Conservation (phyloP, 192 early-diverging fungal species). For the Coemansia javaensis region DNA sequence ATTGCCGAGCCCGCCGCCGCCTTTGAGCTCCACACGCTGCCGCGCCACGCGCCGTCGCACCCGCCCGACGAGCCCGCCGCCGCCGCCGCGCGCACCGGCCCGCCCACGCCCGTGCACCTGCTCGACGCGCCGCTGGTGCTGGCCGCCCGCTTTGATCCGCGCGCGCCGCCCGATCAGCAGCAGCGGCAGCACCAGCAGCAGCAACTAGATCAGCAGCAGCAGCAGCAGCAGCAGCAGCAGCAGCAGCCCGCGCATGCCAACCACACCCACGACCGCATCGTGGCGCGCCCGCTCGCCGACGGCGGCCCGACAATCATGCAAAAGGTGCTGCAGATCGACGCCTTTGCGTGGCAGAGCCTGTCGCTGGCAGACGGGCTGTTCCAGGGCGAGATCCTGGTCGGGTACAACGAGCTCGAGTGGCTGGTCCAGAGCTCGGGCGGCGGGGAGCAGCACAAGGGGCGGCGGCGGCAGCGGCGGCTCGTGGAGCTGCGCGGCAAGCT, state of each 20-base stretch:
- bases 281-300: slow-evolving; percentile 3
- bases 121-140: slow-evolving; percentile 42
- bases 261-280: slow-evolving; percentile 12
- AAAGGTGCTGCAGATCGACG: slow-evolving; percentile 44
- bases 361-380: slow-evolving; percentile 35
- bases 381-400: slow-evolving; percentile 45
- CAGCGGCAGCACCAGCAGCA: slow-evolving; percentile 4
- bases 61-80: not conserved
- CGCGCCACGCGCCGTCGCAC: not conserved
- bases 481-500: slow-evolving; percentile 36
- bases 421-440: slow-evolving; percentile 32
- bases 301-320: slow-evolving; percentile 32
- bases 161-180: too few relatives aligned
- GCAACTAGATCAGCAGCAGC: not conserved
- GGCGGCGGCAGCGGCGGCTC: slow-evolving; percentile 9
- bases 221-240: slow-evolving; percentile 11
- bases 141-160: slow-evolving; percentile 7
- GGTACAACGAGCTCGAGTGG: slow-evolving; percentile 50
- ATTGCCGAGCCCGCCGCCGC: slow-evolving; percentile 34
- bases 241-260: not conserved
- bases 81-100: not conserved
- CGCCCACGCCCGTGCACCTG: slow-evolving; percentile 16
- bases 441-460: not conserved
- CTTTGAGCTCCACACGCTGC: slow-evolving; percentile 26
- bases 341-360: slow-evolving; percentile 43